Conservation (phyloP, 352 stramenopile species). For the Blastocystis sp. region DNA sequence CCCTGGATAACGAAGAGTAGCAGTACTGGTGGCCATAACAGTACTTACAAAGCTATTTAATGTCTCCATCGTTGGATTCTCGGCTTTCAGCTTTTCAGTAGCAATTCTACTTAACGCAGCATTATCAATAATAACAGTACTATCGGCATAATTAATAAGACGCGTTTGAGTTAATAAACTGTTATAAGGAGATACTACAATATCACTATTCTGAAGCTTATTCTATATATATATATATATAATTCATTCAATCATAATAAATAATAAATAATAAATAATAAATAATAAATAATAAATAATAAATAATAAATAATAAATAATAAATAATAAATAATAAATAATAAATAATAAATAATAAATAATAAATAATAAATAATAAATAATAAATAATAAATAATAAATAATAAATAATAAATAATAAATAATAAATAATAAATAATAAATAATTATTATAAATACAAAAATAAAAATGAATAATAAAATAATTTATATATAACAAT, state of each 20-base stretch:
- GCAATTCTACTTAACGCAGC: constrained; percentile 84
- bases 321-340: neutral
- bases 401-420: too few relatives aligned
- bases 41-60: constrained; percentile 86
- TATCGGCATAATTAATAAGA: constrained; percentile 88
- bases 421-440: too few relatives aligned
- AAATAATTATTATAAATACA: too few relatives aligned
- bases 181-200: constrained; percentile 98
- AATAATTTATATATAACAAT: neutral
- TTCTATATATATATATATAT: neutral
- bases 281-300: too few relatives aligned
- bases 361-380: neutral
- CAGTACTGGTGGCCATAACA: constrained; percentile 93
- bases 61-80: constrained; percentile 48
- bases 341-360: neutral
- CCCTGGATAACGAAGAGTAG: constrained; percentile 67
- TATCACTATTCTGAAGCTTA: constrained; percentile 55
- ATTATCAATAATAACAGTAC: constrained; percentile 95
- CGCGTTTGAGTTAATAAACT: constrained; percentile 94
- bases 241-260: constrained; percentile 46
- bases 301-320: constrained; percentile 43
- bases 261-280: too few relatives aligned
- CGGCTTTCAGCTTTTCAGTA: constrained; percentile 67
- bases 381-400: neutral
- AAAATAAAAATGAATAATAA: neutral